These are phyloP conservation scores for Zanthoxylum bungeanum DNA, from an alignment of 345 rosid genomes.

Conservation along the genomic window DNA sequence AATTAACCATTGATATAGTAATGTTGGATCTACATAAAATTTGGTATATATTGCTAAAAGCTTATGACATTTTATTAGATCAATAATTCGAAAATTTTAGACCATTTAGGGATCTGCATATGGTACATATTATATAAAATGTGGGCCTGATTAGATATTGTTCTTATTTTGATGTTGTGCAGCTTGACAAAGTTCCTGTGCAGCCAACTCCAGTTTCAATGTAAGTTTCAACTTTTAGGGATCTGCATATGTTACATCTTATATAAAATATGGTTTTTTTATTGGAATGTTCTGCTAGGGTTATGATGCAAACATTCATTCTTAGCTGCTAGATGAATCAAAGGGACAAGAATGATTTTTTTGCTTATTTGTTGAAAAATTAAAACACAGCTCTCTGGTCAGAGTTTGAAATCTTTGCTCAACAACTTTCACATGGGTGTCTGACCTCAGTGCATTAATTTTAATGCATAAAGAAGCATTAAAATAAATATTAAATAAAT, in stretches of 20 bases:
- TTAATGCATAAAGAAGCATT: not conserved
- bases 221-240: conserved; percentile 50
- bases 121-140: too few species aligned
- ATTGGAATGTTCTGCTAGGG: not conserved
- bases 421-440: not conserved
- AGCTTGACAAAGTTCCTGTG: conserved; percentile 61
- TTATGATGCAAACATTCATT: not conserved
- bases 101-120: not conserved
- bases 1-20: too few species aligned
- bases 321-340: not conserved
- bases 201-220: conserved; percentile 80
- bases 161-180: conserved; percentile 36
- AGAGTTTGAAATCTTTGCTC: not conserved
- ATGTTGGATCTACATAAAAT: not conserved
- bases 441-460: not conserved
- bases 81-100: not conserved
- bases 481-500: too few species aligned
- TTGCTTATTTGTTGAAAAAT: not conserved
- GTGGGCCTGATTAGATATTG: conserved; percentile 7
- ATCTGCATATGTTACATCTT: not conserved
- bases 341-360: not conserved
- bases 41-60: not conserved
- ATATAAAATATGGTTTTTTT: not conserved
- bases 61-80: not conserved
- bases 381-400: not conserved